phyloP scores from a whole-genome alignment of 2,329 filamentous ascomycete genomes.

The Stagonosporopsis tanaceti region DNA sequence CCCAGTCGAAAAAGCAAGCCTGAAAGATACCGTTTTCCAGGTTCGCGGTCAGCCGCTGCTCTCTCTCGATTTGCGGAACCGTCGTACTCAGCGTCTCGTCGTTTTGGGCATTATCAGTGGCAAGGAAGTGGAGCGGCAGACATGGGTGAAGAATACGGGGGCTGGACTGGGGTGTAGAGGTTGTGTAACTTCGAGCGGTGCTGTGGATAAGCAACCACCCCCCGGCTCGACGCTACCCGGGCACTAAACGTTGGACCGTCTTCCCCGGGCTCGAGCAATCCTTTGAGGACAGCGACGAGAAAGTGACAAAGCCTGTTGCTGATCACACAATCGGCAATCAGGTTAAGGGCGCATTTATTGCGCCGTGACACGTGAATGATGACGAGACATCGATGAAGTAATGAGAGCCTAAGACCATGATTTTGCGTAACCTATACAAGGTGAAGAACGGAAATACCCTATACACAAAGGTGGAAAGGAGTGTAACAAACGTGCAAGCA shows the following conservation, averaged over 20 bases:
- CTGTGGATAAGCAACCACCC: neutral
- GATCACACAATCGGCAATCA: neutral
- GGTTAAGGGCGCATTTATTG: neutral
- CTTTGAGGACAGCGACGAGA: neutral
- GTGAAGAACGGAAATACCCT: slow-evolving; percentile 4
- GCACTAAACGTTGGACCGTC: slow-evolving; percentile 15
- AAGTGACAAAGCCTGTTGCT: slow-evolving; percentile 9
- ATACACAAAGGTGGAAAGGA: slow-evolving; percentile 34
- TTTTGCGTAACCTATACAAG: slow-evolving; percentile 4
- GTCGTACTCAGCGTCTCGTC: slow-evolving; percentile 25
- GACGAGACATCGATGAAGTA: too few species aligned
- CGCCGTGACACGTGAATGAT: neutral
- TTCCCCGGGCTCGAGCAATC: slow-evolving; percentile 31
- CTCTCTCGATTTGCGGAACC: slow-evolving; percentile 24
- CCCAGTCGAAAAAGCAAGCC: slow-evolving; percentile 26
- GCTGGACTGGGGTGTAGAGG: neutral
- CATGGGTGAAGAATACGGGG: slow-evolving; percentile 7
- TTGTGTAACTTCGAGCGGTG: slow-evolving; percentile 14
- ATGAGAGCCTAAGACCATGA: slow-evolving; percentile 2
- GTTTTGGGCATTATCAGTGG: slow-evolving; percentile 24
- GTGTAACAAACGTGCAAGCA: slow-evolving; percentile 34
- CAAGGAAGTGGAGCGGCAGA: slow-evolving; percentile 16
- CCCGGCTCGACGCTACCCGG: slow-evolving; percentile 4
- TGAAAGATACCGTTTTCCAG: slow-evolving; percentile 32
- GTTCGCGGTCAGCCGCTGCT: slow-evolving; percentile 35